These are phyloP conservation scores for Mycena alexandri DNA, from an alignment of 768 basidiomycete genomes.

Conservation along the genomic window DNA sequence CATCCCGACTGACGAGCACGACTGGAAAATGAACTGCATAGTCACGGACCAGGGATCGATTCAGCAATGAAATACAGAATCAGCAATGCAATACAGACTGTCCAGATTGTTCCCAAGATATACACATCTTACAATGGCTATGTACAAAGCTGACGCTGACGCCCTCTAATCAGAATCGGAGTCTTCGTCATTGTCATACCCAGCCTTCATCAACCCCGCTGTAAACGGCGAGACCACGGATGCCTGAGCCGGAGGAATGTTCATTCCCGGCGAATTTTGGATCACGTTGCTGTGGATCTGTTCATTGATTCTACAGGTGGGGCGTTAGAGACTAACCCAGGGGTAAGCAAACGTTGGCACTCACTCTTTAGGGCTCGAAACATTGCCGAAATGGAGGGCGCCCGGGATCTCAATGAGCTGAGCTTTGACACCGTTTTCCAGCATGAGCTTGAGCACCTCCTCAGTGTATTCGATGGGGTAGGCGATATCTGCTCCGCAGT, in stretches of 20 bases:
- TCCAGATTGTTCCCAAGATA: neutral
- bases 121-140: neutral
- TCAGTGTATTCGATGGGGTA: constrained; percentile 34
- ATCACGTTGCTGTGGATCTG: constrained; percentile 28
- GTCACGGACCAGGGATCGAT: constrained; percentile 59
- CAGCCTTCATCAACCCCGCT: constrained; percentile 31
- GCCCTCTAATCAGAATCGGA: constrained; percentile 22
- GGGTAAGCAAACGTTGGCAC: neutral
- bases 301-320: constrained; percentile 16
- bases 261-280: constrained; percentile 25
- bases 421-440: constrained; percentile 37
- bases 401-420: constrained; percentile 31
- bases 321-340: constrained; percentile 1
- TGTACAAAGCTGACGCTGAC: neutral
- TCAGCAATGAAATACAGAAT: constrained; percentile 19
- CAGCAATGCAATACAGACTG: too few species aligned
- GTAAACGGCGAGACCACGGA: constrained; percentile 35
- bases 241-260: constrained; percentile 26
- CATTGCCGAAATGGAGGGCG: constrained; percentile 40
- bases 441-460: constrained; percentile 39
- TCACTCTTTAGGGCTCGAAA: constrained; percentile 36
- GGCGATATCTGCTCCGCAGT: constrained; percentile 45
- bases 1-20: constrained; percentile 68
- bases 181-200: constrained; percentile 32
- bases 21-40: constrained; percentile 76